Percentiles rank a stretch among this genome's conserved stretches.
Conservation (phyloP, 164 flowering plant species). For the Vitis amurensis region DNA sequence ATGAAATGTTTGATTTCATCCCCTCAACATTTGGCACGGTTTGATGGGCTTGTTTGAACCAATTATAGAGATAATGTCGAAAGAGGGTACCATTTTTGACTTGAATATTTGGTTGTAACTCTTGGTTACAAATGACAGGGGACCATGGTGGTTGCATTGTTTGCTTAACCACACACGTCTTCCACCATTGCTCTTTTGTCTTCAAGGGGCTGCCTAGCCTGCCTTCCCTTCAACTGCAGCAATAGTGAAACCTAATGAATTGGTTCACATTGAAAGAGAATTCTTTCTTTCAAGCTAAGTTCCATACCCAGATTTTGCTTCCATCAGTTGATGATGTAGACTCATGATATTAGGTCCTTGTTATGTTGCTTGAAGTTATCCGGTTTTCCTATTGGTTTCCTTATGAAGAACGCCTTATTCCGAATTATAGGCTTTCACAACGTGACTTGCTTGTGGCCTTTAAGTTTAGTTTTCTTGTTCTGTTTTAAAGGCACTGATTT, state of each 20-base stretch:
- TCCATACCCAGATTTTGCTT: not conserved
- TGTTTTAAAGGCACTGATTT: conserved; percentile 29
- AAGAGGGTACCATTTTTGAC: not conserved
- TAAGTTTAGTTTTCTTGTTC: conserved; percentile 24
- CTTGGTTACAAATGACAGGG: not conserved
- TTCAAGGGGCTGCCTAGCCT: not conserved
- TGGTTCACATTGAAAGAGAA: not conserved
- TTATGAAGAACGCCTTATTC: not conserved
- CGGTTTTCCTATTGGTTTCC: not conserved
- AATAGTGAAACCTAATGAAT: not conserved
- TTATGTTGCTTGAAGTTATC: not conserved
- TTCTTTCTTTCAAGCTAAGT: not conserved
- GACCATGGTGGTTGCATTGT: not conserved
- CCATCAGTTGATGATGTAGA: not conserved
- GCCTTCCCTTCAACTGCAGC: not conserved
- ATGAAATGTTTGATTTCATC: not conserved
- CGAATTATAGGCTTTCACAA: conserved; percentile 8
- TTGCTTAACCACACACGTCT: not conserved
- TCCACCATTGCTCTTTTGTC: not conserved
- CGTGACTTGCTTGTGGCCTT: conserved; percentile 20
- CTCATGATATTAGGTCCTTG: not conserved
- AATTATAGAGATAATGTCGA: not conserved
- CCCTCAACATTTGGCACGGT: not conserved
- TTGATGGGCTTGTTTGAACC: not conserved
- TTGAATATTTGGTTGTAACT: not conserved